Percentiles rank a stretch among this genome's conserved stretches.
These are phyloP conservation scores for Aspergillus fumigatiaffinis DNA, from an alignment of 2,329 filamentous ascomycete genomes.

Conservation along the genomic window DNA sequence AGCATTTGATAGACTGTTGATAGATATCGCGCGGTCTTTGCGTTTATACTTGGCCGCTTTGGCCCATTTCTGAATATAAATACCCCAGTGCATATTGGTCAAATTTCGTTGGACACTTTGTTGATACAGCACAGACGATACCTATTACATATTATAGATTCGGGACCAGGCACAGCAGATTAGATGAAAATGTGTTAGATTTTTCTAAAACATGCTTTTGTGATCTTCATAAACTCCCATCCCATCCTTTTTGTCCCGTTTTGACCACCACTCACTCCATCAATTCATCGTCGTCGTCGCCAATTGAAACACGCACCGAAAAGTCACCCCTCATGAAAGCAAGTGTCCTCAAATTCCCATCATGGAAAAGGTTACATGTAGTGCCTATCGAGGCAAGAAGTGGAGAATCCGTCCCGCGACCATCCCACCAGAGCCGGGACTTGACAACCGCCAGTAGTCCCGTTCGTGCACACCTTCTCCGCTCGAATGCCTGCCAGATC, in stretches of 20 bases:
- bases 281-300: background rate
- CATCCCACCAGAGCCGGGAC: background rate
- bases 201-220: slow-evolving; percentile 8
- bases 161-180: background rate
- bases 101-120: background rate
- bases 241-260: background rate
- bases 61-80: background rate
- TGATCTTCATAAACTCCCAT: background rate
- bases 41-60: background rate
- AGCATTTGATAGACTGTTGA: background rate
- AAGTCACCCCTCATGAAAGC: background rate
- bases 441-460: background rate
- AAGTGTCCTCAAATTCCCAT: background rate
- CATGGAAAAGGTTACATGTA: background rate
- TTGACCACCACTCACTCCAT: background rate
- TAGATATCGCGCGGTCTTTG: background rate
- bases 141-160: background rate
- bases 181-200: background rate
- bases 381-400: background rate
- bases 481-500: background rate
- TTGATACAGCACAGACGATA: background rate
- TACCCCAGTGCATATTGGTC: background rate
- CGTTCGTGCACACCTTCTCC: background rate
- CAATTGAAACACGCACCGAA: background rate
- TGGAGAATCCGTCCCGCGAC: background rate